Conservation (phyloP, 495 filamentous ascomycete species). For the Friedmanniomyces endolithicus region DNA sequence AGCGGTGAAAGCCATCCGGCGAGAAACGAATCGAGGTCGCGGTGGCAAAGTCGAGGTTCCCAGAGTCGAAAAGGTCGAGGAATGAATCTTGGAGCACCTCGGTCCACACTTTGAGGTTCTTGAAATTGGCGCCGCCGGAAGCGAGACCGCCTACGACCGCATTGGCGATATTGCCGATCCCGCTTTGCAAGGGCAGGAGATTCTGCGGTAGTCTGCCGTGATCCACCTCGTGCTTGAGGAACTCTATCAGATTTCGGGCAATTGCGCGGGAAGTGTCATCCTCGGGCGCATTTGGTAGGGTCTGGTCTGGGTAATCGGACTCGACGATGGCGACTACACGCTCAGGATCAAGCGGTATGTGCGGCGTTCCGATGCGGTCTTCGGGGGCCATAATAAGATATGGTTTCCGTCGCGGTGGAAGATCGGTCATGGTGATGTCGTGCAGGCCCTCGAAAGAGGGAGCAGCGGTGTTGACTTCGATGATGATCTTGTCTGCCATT, state of each 20-base stretch:
- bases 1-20: conserved; percentile 80
- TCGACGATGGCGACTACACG: conserved; percentile 79
- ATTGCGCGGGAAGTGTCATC: conserved; percentile 62
- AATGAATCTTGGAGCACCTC: conserved; percentile 90
- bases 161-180: conserved; percentile 92
- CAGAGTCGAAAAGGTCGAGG: conserved; percentile 86
- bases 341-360: conserved; percentile 82
- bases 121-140: conserved; percentile 59
- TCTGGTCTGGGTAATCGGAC: conserved; percentile 73
- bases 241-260: conserved; percentile 72
- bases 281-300: conserved; percentile 60
- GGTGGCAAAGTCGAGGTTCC: conserved; percentile 80
- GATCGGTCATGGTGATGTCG: conserved; percentile 78
- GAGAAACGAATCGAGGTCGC: conserved; percentile 88
- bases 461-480: conserved; percentile 81
- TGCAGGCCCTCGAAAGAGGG: conserved; percentile 82
- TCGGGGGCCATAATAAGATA: conserved; percentile 70
- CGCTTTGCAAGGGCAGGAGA: conserved; percentile 74
- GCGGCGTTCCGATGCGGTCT: conserved; percentile 70
- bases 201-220: conserved; percentile 65
- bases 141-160: conserved; percentile 78
- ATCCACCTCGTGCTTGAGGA: conserved; percentile 68
- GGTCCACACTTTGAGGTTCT: conserved; percentile 83
- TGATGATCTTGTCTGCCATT: conserved; percentile 48
- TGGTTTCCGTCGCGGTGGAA: conserved; percentile 70